Evolutionary conservation across 1,284 basidiomycete species (phyloP).

Genomic region (Pascua guehoae): DNA sequence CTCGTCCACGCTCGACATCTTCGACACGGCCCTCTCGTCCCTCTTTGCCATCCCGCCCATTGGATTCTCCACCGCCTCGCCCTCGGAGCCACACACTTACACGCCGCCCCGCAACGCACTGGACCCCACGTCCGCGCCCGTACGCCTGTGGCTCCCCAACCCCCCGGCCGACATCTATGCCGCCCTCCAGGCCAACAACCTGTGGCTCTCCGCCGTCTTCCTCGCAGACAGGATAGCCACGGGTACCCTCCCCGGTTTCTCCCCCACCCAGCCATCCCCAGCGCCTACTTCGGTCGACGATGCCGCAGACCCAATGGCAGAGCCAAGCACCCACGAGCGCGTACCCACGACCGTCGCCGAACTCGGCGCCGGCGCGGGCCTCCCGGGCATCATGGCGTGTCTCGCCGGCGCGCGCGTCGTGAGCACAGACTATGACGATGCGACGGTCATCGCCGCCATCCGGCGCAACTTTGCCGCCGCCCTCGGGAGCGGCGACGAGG

Average conservation of each 20-base stretch:
- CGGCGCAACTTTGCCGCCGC: slow-evolving; percentile 26
- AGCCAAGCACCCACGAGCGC: too few relatives aligned
- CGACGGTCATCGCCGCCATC: slow-evolving; percentile 27
- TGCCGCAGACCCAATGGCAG: not conserved
- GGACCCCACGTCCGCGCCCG: slow-evolving; percentile 21
- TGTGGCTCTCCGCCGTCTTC: slow-evolving; percentile 45
- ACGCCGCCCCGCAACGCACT: slow-evolving; percentile 14
- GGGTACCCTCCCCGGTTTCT: not conserved
- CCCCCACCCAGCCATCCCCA: slow-evolving; percentile 5
- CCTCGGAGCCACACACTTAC: slow-evolving; percentile 18
- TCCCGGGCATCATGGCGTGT: slow-evolving; percentile 34
- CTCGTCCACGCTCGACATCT: slow-evolving; percentile 24
- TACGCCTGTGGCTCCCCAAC: slow-evolving; percentile 33
- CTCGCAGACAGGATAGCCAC: slow-evolving; percentile 37
- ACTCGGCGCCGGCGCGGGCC: slow-evolving; percentile 44
- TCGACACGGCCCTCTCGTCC: slow-evolving; percentile 35
- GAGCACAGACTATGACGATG: slow-evolving; percentile 44
- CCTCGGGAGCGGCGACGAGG: not conserved
- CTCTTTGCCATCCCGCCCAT: slow-evolving; percentile 42
- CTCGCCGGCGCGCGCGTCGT: slow-evolving; percentile 24
- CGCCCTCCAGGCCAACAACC: slow-evolving; percentile 43
- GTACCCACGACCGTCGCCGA: slow-evolving; percentile 26
- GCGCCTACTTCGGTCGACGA: not conserved
- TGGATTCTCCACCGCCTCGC: slow-evolving; percentile 26
- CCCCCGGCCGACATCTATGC: slow-evolving; percentile 37